Conservation (phyloP, 345 rosid species). For the Zanthoxylum bungeanum region DNA sequence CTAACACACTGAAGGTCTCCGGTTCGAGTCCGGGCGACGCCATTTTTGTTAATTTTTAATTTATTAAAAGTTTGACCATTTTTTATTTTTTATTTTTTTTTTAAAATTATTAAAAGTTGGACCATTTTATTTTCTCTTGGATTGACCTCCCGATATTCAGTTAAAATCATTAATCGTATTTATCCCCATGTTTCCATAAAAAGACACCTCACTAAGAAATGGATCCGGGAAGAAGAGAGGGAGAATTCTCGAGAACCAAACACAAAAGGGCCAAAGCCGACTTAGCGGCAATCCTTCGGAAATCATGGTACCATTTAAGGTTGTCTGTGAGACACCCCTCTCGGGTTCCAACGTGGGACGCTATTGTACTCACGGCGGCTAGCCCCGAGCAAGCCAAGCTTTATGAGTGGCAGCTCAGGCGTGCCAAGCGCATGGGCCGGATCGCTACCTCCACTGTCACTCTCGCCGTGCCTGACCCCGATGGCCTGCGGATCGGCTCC, state of each 20-base stretch:
- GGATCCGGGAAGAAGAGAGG: slow-evolving; percentile 9
- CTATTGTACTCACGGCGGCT: slow-evolving; percentile 90
- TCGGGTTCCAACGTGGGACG: slow-evolving; percentile 96
- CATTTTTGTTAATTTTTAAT: slow-evolving; percentile 14
- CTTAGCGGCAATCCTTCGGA: slow-evolving; percentile 58
- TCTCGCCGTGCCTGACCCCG: slow-evolving; percentile 84
- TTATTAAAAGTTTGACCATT: fast-evolving
- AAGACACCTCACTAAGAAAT: too few relatives aligned
- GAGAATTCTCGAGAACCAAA: slow-evolving; percentile 27
- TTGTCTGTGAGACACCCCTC: slow-evolving; percentile 85
- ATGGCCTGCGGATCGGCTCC: slow-evolving; percentile 91
- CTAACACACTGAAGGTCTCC: slow-evolving; percentile 99
- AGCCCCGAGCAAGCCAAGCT: slow-evolving; percentile 96
- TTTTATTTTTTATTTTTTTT: too few relatives aligned
- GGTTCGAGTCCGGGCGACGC: slow-evolving; percentile 94
- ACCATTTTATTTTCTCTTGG: neutral
- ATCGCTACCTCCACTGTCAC: slow-evolving; percentile 78
- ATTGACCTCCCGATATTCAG: neutral
- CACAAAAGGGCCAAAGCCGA: slow-evolving; percentile 43
- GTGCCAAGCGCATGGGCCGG: slow-evolving; percentile 84
- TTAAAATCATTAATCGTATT: neutral
- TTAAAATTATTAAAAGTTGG: too few relatives aligned
- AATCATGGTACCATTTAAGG: slow-evolving; percentile 91
- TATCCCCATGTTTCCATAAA: too few relatives aligned
- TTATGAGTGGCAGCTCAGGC: slow-evolving; percentile 83